phyloP scores from a whole-genome alignment of 1,284 basidiomycete species.

The Rhodofomes roseus region DNA sequence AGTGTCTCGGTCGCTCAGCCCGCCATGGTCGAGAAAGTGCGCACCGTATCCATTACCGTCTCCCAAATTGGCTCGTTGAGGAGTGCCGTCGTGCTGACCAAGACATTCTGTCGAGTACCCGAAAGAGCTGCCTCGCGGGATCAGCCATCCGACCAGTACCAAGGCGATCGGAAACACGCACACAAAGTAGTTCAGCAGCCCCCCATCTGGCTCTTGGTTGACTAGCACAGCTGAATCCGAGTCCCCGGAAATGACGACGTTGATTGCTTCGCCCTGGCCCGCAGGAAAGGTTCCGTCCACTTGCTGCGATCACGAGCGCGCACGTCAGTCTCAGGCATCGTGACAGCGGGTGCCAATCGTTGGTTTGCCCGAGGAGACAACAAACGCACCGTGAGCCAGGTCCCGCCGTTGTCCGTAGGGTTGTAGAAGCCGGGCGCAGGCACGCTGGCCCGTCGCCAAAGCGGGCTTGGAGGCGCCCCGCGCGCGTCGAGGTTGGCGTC shows the following conservation, averaged over 20 bases:
- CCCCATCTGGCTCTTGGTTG: conserved; percentile 60
- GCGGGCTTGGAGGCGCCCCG: conserved; percentile 16
- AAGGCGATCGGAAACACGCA: conserved; percentile 29
- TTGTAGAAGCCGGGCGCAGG: conserved; percentile 42
- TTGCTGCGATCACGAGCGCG: conserved; percentile 30
- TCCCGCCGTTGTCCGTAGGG: conserved; percentile 39
- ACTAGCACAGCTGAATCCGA: conserved; percentile 75
- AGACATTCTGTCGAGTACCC: conserved; percentile 80
- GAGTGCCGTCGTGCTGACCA: conserved; percentile 70
- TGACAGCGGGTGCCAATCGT: not conserved
- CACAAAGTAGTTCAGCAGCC: conserved; percentile 78
- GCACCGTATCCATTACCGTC: conserved; percentile 73
- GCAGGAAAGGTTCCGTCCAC: conserved; percentile 63
- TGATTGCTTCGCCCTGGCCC: conserved; percentile 87
- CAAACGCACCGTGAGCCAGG: conserved; percentile 43
- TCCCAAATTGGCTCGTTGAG: conserved; percentile 80
- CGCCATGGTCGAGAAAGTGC: conserved; percentile 20
- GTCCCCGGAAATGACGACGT: conserved; percentile 80
- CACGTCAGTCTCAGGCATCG: conserved; percentile 7
- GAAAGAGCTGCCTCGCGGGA: conserved; percentile 35
- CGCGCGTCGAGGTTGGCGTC: conserved; percentile 6
- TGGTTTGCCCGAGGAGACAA: not conserved
- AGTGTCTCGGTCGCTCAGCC: not conserved
- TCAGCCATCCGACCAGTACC: not conserved
- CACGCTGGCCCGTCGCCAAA: conserved; percentile 22